Conservation (phyloP, 371 early-diverging fungal species). For the Batrachochytrium dendrobatidis region DNA sequence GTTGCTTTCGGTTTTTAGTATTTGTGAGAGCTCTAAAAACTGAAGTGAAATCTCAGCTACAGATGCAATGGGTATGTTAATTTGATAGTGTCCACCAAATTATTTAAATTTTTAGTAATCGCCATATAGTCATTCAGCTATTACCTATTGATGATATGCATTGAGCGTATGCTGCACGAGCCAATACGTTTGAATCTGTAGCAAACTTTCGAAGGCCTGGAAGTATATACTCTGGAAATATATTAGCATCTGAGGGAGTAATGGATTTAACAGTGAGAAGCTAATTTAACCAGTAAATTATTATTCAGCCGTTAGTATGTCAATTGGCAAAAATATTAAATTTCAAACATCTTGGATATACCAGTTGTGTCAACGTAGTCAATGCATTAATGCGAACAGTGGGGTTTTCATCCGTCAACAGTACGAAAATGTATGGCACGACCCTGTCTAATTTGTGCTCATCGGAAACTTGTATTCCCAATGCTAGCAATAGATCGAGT, state of each 20-base stretch:
- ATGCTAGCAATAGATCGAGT: constrained; percentile 64
- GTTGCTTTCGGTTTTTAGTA: constrained; percentile 50
- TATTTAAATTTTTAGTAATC: neutral
- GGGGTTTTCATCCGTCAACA: constrained; percentile 61
- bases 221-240: constrained; percentile 85
- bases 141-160: constrained; percentile 59
- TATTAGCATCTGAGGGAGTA: constrained; percentile 70
- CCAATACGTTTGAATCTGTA: constrained; percentile 65
- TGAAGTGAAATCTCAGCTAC: constrained; percentile 67
- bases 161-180: constrained; percentile 73
- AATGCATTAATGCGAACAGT: constrained; percentile 70
- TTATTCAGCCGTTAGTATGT: neutral
- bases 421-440: constrained; percentile 71
- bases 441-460: constrained; percentile 72
- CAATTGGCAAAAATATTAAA: constrained; percentile 6
- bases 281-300: constrained; percentile 24
- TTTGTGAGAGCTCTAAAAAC: constrained; percentile 59
- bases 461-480: constrained; percentile 62
- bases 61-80: neutral
- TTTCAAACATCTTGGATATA: too few relatives aligned
- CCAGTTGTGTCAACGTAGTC: constrained; percentile 66
- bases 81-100: neutral
- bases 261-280: constrained; percentile 68
- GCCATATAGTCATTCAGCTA: neutral
- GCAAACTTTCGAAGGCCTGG: constrained; percentile 65